phyloP scores from a whole-genome alignment of 441 rosid species.

The Populus tomentosa region DNA sequence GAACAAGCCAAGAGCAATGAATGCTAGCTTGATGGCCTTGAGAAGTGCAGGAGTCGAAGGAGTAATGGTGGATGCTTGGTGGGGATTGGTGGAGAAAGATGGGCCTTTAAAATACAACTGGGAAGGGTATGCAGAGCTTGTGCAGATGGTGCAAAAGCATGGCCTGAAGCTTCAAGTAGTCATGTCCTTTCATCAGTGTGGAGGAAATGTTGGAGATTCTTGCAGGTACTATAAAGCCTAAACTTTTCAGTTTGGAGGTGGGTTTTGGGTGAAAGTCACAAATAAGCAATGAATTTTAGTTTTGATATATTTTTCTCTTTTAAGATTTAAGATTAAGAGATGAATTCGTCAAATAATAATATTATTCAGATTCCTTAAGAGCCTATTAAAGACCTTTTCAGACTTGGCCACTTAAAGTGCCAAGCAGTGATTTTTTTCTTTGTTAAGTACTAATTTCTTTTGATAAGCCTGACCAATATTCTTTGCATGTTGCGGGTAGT shows the following conservation, averaged over 20 bases:
- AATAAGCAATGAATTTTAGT: not conserved
- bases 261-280: not conserved
- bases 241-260: not conserved
- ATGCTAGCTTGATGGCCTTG: conserved; percentile 85
- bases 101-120: conserved; percentile 87
- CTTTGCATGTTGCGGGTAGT: not conserved
- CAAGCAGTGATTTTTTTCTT: not conserved
- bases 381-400: not conserved
- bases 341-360: not conserved
- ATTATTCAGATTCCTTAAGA: not conserved
- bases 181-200: conserved; percentile 98
- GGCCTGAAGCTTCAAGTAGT: conserved; percentile 89
- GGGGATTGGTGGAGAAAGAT: conserved; percentile 98
- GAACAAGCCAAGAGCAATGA: conserved; percentile 87
- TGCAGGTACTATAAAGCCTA: conserved; percentile 55
- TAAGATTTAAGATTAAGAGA: not conserved
- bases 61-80: conserved; percentile 98
- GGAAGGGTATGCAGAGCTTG: conserved; percentile 91
- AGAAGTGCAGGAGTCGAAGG: conserved; percentile 94
- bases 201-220: conserved; percentile 97
- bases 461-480: not conserved
- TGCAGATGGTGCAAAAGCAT: conserved; percentile 74
- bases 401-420: not conserved
- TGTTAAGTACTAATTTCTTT: not conserved
- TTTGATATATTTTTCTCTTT: not conserved